These are phyloP conservation scores for Mycosarcoma mackinlayi DNA, from an alignment of 1,284 basidiomycete genomes.

Conservation along the genomic window DNA sequence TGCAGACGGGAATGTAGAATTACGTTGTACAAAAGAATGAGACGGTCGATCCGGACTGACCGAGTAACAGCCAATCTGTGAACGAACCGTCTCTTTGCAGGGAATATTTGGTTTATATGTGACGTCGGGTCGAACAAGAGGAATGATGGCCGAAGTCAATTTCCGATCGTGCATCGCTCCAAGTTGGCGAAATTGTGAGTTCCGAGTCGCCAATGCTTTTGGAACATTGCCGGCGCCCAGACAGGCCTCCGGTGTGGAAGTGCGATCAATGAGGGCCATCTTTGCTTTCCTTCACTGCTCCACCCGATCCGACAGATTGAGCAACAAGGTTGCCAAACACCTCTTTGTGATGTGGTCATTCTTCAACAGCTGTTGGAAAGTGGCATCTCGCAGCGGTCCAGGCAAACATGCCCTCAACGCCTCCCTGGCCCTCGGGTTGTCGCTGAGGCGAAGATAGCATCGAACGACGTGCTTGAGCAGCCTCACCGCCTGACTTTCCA, in stretches of 20 bases:
- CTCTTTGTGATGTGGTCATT: constrained; percentile 71
- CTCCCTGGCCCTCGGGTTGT: constrained; percentile 96
- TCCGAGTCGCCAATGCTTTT: too few relatives aligned
- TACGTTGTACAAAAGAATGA: background rate
- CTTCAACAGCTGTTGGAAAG: constrained; percentile 86
- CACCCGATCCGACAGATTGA: constrained; percentile 78
- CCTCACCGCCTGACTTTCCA: constrained; percentile 93
- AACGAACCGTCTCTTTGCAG: too few relatives aligned
- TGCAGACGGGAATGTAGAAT: background rate
- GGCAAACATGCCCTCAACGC: constrained; percentile 96
- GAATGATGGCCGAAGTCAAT: too few relatives aligned
- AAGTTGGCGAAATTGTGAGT: too few relatives aligned
- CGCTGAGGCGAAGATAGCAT: constrained; percentile 94
- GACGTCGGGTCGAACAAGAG: too few relatives aligned
- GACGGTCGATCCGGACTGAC: too few relatives aligned
- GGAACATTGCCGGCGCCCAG: too few relatives aligned
- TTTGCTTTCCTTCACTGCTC: constrained; percentile 61
- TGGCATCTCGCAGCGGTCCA: constrained; percentile 92
- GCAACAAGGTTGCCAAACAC: constrained; percentile 91
- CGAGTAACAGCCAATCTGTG: too few relatives aligned
- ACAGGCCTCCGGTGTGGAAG: too few relatives aligned
- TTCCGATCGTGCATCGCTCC: too few relatives aligned
- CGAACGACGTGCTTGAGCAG: constrained; percentile 97
- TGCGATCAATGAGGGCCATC: too few relatives aligned
- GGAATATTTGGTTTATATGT: too few relatives aligned